These are phyloP conservation scores for Fraxinus velutina DNA, from an alignment of 305 asterid genomes.

Conservation along the genomic window DNA sequence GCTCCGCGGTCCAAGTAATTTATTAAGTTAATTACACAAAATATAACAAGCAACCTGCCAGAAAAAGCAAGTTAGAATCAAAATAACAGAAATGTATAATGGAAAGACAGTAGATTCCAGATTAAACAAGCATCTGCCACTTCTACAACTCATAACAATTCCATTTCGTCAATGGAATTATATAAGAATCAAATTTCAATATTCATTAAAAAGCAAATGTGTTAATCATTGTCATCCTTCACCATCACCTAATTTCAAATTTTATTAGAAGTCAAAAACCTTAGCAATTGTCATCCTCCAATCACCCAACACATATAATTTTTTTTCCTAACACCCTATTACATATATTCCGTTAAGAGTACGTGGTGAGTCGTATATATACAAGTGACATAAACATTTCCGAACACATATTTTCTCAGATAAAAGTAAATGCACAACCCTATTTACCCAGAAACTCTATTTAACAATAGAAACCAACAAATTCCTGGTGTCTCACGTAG, in stretches of 20 bases:
- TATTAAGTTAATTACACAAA: conserved; percentile 66
- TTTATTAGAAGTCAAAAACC: background rate
- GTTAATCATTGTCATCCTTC: conserved; percentile 4
- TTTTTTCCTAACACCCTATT: background rate
- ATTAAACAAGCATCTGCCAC: background rate
- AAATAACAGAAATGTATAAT: conserved; percentile 2
- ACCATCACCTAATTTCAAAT: background rate
- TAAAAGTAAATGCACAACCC: background rate
- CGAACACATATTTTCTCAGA: background rate
- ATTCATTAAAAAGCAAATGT: background rate
- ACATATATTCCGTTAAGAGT: conserved; percentile 4
- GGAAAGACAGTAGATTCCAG: background rate
- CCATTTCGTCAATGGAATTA: background rate
- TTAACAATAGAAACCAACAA: background rate
- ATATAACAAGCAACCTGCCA: conserved; percentile 72
- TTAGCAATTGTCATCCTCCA: background rate
- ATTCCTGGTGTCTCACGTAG: background rate
- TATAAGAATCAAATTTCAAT: background rate
- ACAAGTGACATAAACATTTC: background rate
- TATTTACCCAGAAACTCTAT: background rate
- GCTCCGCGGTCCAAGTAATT: conserved; percentile 85
- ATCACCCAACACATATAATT: background rate
- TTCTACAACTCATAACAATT: background rate
- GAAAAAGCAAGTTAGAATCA: background rate
- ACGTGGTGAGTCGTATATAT: background rate